Evolutionary conservation across 164 flowering plant species (phyloP).

Genomic region (Houttuynia cordata): DNA sequence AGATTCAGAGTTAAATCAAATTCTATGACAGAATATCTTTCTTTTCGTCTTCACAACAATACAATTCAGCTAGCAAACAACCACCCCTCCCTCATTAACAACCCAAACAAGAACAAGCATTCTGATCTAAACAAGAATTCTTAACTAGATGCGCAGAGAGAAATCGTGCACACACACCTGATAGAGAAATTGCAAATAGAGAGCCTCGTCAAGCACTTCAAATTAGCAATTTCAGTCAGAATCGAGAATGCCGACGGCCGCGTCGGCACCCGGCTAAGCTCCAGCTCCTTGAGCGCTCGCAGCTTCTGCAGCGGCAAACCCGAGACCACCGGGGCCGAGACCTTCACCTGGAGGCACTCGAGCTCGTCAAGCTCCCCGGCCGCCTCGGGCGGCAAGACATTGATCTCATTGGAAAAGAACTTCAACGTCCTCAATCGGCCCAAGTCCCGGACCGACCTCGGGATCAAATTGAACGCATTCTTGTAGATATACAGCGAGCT

Average conservation of each 20-base stretch:
- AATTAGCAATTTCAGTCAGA: constrained; percentile 52
- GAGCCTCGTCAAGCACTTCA: constrained; percentile 62
- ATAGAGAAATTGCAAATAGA: constrained; percentile 84
- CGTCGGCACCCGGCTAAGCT: constrained; percentile 54
- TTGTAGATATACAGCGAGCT: constrained; percentile 48
- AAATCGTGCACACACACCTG: constrained; percentile 23
- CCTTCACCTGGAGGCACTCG: constrained; percentile 67
- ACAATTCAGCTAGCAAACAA: too few relatives aligned
- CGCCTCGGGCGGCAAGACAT: constrained; percentile 60
- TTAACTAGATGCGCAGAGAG: too few relatives aligned
- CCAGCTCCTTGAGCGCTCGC: constrained; percentile 73
- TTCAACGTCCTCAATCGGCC: constrained; percentile 54
- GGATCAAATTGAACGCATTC: constrained; percentile 69
- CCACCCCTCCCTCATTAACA: too few relatives aligned
- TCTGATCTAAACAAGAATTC: too few relatives aligned
- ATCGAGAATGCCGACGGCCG: constrained; percentile 50
- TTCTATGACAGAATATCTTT: too few relatives aligned
- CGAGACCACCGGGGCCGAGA: constrained; percentile 43
- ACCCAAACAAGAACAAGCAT: too few relatives aligned
- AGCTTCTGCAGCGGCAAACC: constrained; percentile 49
- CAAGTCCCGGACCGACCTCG: constrained; percentile 37
- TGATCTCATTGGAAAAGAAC: constrained; percentile 75
- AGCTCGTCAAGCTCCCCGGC: constrained; percentile 39
- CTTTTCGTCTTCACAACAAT: too few relatives aligned
- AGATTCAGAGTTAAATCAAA: too few relatives aligned